Evolutionary conservation across 257 asterid species (phyloP).

Genomic region (Scutellaria barbata): DNA sequence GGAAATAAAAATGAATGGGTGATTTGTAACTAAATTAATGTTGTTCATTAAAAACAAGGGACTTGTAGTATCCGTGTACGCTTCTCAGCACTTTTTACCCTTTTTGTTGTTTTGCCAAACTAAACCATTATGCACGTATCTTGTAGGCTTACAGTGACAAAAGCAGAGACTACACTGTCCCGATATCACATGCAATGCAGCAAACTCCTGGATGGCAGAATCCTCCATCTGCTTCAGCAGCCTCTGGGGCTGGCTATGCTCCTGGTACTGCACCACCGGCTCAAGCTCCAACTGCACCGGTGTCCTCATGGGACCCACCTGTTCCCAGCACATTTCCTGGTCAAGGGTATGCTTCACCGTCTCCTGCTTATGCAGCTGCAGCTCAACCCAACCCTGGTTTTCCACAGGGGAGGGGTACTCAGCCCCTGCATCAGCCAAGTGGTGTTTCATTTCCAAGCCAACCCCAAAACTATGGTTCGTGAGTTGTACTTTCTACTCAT

Average conservation of each 20-base stretch:
- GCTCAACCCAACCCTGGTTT: constrained; percentile 37
- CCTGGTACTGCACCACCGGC: constrained; percentile 37
- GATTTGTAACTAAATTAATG: constrained; percentile 30
- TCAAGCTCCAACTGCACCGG: constrained; percentile 42
- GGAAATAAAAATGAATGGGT: constrained; percentile 22
- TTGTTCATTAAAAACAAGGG: constrained; percentile 26
- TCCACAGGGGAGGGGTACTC: constrained; percentile 42
- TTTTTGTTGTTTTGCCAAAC: constrained; percentile 19
- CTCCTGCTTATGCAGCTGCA: constrained; percentile 46
- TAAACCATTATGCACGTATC: background rate
- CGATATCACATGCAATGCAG: constrained; percentile 56
- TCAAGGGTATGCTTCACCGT: constrained; percentile 47
- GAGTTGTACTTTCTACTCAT: constrained; percentile 30
- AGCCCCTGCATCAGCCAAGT: constrained; percentile 48
- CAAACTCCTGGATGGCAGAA: constrained; percentile 42
- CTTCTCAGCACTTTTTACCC: constrained; percentile 31
- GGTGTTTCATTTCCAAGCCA: constrained; percentile 47
- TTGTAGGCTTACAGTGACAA: constrained; percentile 81
- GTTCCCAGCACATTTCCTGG: constrained; percentile 49
- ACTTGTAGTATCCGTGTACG: constrained; percentile 38
- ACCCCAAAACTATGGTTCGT: constrained; percentile 49
- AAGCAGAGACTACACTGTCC: constrained; percentile 80
- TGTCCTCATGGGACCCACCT: constrained; percentile 56
- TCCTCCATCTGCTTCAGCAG: constrained; percentile 33
- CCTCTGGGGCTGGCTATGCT: constrained; percentile 37